Evolutionary conservation across 2,329 filamentous ascomycete genomes (phyloP), one percentile per base, ranked within the genome.

Genomic region (Aspergillus fischeri): DNA sequence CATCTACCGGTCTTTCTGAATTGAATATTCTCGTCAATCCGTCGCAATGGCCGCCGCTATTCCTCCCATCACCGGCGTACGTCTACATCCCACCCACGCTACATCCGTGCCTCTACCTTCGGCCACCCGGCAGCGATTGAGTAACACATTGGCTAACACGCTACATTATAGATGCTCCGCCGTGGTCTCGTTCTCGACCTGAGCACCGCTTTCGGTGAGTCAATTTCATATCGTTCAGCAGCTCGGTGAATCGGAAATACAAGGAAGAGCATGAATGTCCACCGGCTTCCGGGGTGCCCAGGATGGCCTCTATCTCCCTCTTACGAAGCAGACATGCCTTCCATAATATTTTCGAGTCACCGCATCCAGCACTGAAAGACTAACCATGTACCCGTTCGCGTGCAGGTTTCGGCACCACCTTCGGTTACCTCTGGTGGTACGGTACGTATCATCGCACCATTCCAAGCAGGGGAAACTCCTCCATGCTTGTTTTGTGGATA

Each of bases 371-470:
- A 8, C 4, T 3, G 49, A 4, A 24, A 27, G 24, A 61, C 65
- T 68, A 59, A 70, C 51, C 48, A 52, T 21, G 27, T 38, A 27
- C 42, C 50, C 49, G 10, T 55, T 38, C 11, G 49, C 28, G 25
- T 51, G 49, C 59, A 86, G 84, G 84, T 74, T 82, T 87, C 72
- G 84, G 85, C 68, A 80, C 81, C 64, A 78, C 83, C 65, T 79
- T 80, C 73, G 86, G 84, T 66, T 88, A 87, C 75, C 80, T 82
- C 71, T 88, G 81, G 79, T 88, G 85, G 86, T 88, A 88, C 78
- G 85, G 79, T 80, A 79, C 60, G 78, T 80, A 69, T 59, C 21
- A 60, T 42, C 51, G 51, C 52, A 61, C 41, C 17, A 41, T 45
- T 56, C 27, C 20, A 42, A 24, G 32, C 42, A 14, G 21, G 24